phyloP scores from a whole-genome alignment of 169 alveolate genomes.

The Theileria parva region DNA sequence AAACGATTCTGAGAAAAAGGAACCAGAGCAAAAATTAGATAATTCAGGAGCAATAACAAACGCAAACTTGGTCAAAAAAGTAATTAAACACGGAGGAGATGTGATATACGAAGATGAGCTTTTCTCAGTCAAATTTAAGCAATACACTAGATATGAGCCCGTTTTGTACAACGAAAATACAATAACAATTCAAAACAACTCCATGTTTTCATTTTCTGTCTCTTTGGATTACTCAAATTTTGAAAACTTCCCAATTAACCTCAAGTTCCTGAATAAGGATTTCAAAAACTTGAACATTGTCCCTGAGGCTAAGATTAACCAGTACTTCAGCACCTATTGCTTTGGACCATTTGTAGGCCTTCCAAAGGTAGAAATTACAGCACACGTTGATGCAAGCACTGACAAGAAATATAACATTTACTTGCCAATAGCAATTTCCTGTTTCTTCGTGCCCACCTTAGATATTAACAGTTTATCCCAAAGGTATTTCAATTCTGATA shows the following conservation, averaged over 20 bases:
- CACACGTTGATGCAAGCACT: neutral
- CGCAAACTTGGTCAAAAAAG: neutral
- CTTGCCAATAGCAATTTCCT: constrained; percentile 46
- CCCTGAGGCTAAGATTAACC: constrained; percentile 17
- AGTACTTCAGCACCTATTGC: constrained; percentile 32
- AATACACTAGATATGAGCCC: neutral
- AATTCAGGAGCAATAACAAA: neutral
- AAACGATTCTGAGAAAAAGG: neutral
- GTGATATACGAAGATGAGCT: neutral
- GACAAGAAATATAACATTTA: constrained; percentile 11
- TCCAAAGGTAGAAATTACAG: constrained; percentile 30
- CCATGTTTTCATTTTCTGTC: neutral
- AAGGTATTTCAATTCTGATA: constrained; percentile 3
- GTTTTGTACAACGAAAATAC: neutral
- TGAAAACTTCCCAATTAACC: constrained; percentile 56
- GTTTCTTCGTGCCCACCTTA: constrained; percentile 40
- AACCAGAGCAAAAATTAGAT: neutral
- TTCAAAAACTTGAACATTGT: neutral
- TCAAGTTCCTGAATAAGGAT: constrained; percentile 13
- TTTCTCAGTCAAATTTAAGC: neutral
- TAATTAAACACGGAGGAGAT: neutral
- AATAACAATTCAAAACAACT: neutral
- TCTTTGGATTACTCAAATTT: constrained; percentile 30
- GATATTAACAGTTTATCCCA: neutral
- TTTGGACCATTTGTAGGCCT: constrained; percentile 54